Evolutionary conservation across 116 monocot genomes (phyloP).

Genomic region (Papilionanthe hybrid): DNA sequence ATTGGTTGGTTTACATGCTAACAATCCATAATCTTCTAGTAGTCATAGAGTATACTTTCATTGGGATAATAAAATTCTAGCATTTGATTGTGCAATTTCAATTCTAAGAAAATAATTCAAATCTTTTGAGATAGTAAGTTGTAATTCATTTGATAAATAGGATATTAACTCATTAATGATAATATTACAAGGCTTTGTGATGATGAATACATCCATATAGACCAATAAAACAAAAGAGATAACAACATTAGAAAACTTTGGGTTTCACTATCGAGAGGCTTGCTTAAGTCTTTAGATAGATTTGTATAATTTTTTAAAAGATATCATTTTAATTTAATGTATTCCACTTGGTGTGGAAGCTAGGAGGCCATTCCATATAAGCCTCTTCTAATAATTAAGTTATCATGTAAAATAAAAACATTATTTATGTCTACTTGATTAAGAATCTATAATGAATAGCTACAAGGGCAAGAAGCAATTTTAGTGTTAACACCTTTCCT

Average conservation of each 20-base stretch:
- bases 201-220: conserved; percentile 13
- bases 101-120: conserved; percentile 3
- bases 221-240: background rate
- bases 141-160: background rate
- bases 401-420: background rate
- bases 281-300: background rate
- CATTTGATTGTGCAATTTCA: background rate
- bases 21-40: too few species aligned
- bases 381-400: background rate
- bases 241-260: background rate
- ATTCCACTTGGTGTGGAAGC: background rate
- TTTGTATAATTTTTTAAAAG: background rate
- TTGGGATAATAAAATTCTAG: background rate
- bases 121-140: background rate
- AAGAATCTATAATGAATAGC: background rate
- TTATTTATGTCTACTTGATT: background rate
- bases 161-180: background rate
- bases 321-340: background rate
- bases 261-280: background rate
- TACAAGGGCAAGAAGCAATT: too few species aligned
- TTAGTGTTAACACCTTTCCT: too few species aligned
- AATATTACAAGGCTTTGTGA: background rate
- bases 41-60: too few species aligned
- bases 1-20: too few species aligned
- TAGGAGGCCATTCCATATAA: background rate